Conservation (phyloP, 2,329 filamentous ascomycete species). For the Verticillium tricorpus region DNA sequence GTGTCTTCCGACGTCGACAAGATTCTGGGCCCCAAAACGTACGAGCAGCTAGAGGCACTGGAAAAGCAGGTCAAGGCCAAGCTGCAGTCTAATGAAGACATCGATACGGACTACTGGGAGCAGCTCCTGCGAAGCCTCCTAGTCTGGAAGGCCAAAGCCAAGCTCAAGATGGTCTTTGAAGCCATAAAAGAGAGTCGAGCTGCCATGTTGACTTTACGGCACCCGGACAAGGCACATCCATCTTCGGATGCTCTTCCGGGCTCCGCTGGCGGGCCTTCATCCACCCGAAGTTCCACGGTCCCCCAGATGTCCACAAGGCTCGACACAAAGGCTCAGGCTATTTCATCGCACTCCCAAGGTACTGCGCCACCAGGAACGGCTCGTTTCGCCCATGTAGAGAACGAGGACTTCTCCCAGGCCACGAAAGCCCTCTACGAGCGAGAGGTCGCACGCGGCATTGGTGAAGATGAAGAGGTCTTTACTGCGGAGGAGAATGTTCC, state of each 20-base stretch:
- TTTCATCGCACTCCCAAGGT: background rate
- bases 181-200: conserved; percentile 64
- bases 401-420: conserved; percentile 80
- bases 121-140: conserved; percentile 79
- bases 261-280: background rate
- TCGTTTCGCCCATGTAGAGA: conserved; percentile 63
- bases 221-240: conserved; percentile 59
- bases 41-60: conserved; percentile 79
- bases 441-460: conserved; percentile 84
- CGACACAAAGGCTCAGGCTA: background rate
- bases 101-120: conserved; percentile 98
- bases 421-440: conserved; percentile 88
- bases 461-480: conserved; percentile 95
- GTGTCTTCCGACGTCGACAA: conserved; percentile 86
- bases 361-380: conserved; percentile 50
- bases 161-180: conserved; percentile 72
- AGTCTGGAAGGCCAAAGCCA: conserved; percentile 89
- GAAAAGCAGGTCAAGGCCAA: conserved; percentile 86
- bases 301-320: background rate
- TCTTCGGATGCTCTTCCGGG: background rate
- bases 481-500: conserved; percentile 79
- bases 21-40: conserved; percentile 77
- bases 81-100: conserved; percentile 80
- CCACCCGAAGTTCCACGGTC: background rate
- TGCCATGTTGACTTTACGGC: conserved; percentile 54